Evolutionary conservation across 2,329 filamentous ascomycete species (phyloP).

Genomic region (Phaeosphaeriaceae sp.): DNA sequence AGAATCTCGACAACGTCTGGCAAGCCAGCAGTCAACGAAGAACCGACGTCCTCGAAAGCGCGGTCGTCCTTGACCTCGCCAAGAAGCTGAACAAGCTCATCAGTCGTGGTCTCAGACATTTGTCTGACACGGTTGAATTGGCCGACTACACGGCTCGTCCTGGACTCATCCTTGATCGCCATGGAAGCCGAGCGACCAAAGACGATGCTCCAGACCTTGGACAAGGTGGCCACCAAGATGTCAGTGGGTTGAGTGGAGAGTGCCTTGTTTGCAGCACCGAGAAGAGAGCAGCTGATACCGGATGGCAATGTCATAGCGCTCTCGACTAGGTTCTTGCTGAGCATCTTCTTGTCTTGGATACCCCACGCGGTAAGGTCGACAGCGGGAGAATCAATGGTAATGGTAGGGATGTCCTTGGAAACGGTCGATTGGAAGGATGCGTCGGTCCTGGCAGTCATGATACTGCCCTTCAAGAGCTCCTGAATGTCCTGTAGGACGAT

Average conservation of each 20-base stretch:
- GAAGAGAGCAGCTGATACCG: slow-evolving; percentile 10
- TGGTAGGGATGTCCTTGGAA: neutral
- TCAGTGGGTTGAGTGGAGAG: slow-evolving; percentile 60
- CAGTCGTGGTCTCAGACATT: slow-evolving; percentile 3
- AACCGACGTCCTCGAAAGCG: slow-evolving; percentile 5
- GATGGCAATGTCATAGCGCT: slow-evolving; percentile 12
- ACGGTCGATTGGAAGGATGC: slow-evolving; percentile 17
- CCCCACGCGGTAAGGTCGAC: slow-evolving; percentile 15
- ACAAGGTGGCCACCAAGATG: slow-evolving; percentile 57
- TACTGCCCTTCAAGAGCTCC: slow-evolving; percentile 15
- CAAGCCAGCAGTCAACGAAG: slow-evolving; percentile 4
- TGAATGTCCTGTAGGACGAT: slow-evolving; percentile 24
- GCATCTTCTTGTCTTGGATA: slow-evolving; percentile 3
- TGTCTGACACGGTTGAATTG: slow-evolving; percentile 19
- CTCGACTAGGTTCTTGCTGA: slow-evolving; percentile 7
- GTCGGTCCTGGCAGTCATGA: slow-evolving; percentile 12
- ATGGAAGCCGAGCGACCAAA: slow-evolving; percentile 12
- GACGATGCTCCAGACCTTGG: slow-evolving; percentile 48
- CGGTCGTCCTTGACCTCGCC: slow-evolving; percentile 17
- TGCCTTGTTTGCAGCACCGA: slow-evolving; percentile 41
- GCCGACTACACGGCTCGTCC: slow-evolving; percentile 12
- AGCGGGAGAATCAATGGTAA: neutral
- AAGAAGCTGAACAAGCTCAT: slow-evolving; percentile 16
- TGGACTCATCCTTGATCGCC: slow-evolving; percentile 12
- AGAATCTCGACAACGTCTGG: slow-evolving; percentile 50